phyloP scores from a whole-genome alignment of 495 filamentous ascomycete species.

The Astrothelium macrocarpum region DNA sequence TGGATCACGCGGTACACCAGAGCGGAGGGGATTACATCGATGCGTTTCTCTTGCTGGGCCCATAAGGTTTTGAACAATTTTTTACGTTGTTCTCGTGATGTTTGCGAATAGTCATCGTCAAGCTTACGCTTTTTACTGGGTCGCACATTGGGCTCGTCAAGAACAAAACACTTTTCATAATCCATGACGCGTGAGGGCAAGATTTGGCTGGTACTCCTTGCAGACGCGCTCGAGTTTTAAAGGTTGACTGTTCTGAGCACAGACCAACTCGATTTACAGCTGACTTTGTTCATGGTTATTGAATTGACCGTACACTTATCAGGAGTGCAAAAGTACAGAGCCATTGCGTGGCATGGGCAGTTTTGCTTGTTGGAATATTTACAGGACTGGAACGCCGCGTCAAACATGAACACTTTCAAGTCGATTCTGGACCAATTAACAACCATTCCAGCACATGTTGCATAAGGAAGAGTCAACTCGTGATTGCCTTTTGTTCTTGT shows the following conservation, averaged over 20 bases:
- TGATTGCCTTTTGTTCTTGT: too few relatives aligned
- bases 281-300: too few relatives aligned
- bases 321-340: too few relatives aligned
- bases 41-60: slow-evolving; percentile 54
- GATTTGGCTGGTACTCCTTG: not conserved
- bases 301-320: too few relatives aligned
- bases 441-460: too few relatives aligned
- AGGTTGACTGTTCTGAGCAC: not conserved
- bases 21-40: slow-evolving; percentile 48
- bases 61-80: slow-evolving; percentile 57
- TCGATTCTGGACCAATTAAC: too few relatives aligned
- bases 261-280: not conserved
- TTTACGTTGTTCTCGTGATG: slow-evolving; percentile 41
- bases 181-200: slow-evolving; percentile 22
- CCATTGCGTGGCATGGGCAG: too few relatives aligned
- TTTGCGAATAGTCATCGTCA: slow-evolving; percentile 13
- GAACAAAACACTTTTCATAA: slow-evolving; percentile 31
- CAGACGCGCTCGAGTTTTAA: not conserved
- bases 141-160: slow-evolving; percentile 18
- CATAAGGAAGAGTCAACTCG: too few relatives aligned
- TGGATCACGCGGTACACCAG: not conserved
- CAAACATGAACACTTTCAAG: too few relatives aligned
- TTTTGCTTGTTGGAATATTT: too few relatives aligned
- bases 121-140: slow-evolving; percentile 26
- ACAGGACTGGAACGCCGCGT: too few relatives aligned